Percentiles rank a stretch among this genome's conserved stretches.
Evolutionary conservation across 495 filamentous ascomycete species (phyloP).

Genomic region (Lepidopterella palustris): DNA sequence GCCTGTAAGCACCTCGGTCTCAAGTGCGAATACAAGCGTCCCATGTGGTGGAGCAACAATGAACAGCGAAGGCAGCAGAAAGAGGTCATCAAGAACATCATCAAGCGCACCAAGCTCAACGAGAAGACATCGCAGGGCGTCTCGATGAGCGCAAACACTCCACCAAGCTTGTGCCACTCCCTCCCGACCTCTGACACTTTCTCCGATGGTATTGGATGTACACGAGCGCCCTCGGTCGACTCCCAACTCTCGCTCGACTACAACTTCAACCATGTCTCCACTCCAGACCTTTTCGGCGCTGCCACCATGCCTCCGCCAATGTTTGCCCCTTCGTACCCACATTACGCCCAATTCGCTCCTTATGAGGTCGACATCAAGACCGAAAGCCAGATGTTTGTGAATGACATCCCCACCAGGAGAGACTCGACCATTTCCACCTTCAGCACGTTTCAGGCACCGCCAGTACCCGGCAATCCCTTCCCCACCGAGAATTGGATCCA

Average conservation of each 20-base stretch:
- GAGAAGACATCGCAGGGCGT: constrained; percentile 63
- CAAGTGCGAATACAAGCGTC: constrained; percentile 90
- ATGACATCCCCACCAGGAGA: constrained; percentile 74
- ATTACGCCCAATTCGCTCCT: constrained; percentile 53
- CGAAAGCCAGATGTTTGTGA: constrained; percentile 88
- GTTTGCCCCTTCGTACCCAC: constrained; percentile 34
- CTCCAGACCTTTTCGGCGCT: constrained; percentile 33
- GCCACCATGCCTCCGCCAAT: constrained; percentile 37
- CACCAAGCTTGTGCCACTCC: constrained; percentile 75
- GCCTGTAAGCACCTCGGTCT: constrained; percentile 86
- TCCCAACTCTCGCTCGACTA: constrained; percentile 68
- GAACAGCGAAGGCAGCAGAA: constrained; percentile 81
- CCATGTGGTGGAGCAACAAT: constrained; percentile 93
- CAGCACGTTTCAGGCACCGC: constrained; percentile 75
- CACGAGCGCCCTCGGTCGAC: constrained; percentile 67
- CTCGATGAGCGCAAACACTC: constrained; percentile 54
- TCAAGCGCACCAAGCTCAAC: constrained; percentile 89
- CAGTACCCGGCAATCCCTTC: constrained; percentile 55
- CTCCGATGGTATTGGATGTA: constrained; percentile 64
- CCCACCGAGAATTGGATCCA: constrained; percentile 65
- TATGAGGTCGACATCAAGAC: constrained; percentile 97
- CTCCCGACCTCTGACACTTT: constrained; percentile 73
- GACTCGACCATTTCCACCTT: constrained; percentile 85
- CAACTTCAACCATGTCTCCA: constrained; percentile 60
- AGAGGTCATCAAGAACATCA: constrained; percentile 92